Evolutionary conservation across 2,329 filamentous ascomycete genomes (phyloP), one percentile per base, ranked within the genome.

Genomic region (Aplosporella prunicola): DNA sequence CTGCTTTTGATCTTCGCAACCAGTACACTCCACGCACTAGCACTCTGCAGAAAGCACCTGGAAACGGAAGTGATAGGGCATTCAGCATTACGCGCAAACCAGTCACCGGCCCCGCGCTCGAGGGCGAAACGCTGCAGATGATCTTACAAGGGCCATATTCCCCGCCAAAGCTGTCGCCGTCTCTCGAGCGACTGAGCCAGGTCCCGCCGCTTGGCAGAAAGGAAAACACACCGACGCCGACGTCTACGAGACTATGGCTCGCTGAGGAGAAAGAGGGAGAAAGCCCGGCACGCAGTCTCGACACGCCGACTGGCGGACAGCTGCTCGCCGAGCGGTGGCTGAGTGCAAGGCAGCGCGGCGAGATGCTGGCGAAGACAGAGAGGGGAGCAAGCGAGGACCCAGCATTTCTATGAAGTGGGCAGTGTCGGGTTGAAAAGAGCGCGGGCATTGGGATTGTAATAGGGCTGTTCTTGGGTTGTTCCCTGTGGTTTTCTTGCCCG

Each of bases 1-100:
- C 56, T 23, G 53, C 57, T 7, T 53, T 58, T 20, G 53, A 60
- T 27, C 45, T 60, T 10, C 50, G 51, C 22, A 35, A 36, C 6
- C 35, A 42, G 4, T 16, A 35, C 32, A 39, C 35, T 2, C 16
- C 30, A 18, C 16, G 33, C 1, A 26, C 40, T 34, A 1, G 28
- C 45, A 9, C 13, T 16, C n/a, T n/a, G n/a, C n/a, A n/a, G n/a
- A n/a, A n/a, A n/a, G n/a, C n/a, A n/a, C n/a, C n/a, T n/a, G n/a
- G n/a, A n/a, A n/a, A n/a, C n/a, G n/a, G n/a, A n/a, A n/a, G n/a
- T n/a, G n/a, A n/a, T n/a, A n/a, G n/a, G n/a, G n/a, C n/a, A n/a
- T n/a, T n/a, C n/a, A 13, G 26, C 26, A 9, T 28, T 15, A 9
- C 13, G 9, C 26, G 43, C 15, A 45, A 45, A 22, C 43, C 40